Evolutionary conservation across 176 grass and related monocot species (phyloP), one percentile per base, ranked within the genome.

Genomic region (Paspalum notatum): DNA sequence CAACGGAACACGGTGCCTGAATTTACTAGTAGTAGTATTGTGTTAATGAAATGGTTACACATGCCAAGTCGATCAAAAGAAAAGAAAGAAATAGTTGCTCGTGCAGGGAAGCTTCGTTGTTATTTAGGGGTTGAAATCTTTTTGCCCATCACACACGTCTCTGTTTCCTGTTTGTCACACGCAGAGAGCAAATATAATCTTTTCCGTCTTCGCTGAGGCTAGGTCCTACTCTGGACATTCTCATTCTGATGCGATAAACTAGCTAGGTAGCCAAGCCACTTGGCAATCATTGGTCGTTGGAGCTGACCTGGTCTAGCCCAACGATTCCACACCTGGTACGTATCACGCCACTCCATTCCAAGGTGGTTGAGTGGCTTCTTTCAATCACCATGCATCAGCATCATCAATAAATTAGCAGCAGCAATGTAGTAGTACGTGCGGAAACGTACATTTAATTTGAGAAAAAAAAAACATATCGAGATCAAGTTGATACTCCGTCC

Each of bases 201-300:
- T 20, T 10, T 75, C 27, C 72, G 2, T 55, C 53, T 44, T 26
- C n/a, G 0, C 38, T 38, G 60, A 39, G 25, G 9, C 18, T n/a
- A 61, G 38, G 42, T 83, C 56, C 18, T 47, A 43, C 65, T 72
- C 26, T 44, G 12, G 74, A 80, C 84, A 80, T 74, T 61, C 68
- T 53, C 84, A 80, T 74, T 61, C 68, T 53, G 58, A 61, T 27
- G 58, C n/a, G 51, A 80, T 70, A 81, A 85, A 80, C 60, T 80
- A 84, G 12, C 32, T 1, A 32, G 32, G 2, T 1, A 32, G 32
- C 32, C 8, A 1, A 14, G 45, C 70, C 55, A 85, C 76, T 69
- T 54, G 87, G 52, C 58, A 78, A 76, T 81, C 70, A 76, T 76
- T 70, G 50, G 12, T 81, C 70, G 70, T 76, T 70, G 50, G 12